Conservation (phyloP, 192 early-diverging fungal species). For the Backusella mclennaniae region DNA sequence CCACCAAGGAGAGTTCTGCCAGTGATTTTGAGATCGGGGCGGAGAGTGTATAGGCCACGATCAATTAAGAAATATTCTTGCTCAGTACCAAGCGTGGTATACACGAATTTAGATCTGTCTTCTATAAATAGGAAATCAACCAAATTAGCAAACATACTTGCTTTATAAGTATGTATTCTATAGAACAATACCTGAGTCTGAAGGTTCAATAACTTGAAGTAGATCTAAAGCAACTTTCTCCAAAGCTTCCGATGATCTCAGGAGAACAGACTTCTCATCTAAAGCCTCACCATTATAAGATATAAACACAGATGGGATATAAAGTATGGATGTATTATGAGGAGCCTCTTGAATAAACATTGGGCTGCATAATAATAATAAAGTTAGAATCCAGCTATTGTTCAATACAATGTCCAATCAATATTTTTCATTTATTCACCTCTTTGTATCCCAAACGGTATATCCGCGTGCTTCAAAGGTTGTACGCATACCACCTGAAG, state of each 20-base stretch:
- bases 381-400: background rate
- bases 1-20: conserved; percentile 91
- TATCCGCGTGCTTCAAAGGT: conserved; percentile 99
- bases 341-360: conserved; percentile 93
- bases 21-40: conserved; percentile 93
- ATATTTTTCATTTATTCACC: conserved; percentile 5
- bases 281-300: conserved; percentile 98
- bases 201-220: conserved; percentile 67
- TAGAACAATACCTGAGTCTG: conserved; percentile 1
- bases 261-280: conserved; percentile 96
- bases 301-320: conserved; percentile 97
- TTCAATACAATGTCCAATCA: background rate
- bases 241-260: conserved; percentile 86
- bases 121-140: background rate
- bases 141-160: background rate
- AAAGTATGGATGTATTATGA: conserved; percentile 87
- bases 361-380: conserved; percentile 51
- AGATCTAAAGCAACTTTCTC: conserved; percentile 79
- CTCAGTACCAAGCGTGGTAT: conserved; percentile 92
- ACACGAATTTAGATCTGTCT: conserved; percentile 67
- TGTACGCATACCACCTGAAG: conserved; percentile 93
- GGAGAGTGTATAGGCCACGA: conserved; percentile 88
- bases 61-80: conserved; percentile 99
- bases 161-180: background rate
- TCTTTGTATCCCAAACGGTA: conserved; percentile 96